phyloP scores from a whole-genome alignment of 805 yeast species.

The Nakazawaea wickerhamii region DNA sequence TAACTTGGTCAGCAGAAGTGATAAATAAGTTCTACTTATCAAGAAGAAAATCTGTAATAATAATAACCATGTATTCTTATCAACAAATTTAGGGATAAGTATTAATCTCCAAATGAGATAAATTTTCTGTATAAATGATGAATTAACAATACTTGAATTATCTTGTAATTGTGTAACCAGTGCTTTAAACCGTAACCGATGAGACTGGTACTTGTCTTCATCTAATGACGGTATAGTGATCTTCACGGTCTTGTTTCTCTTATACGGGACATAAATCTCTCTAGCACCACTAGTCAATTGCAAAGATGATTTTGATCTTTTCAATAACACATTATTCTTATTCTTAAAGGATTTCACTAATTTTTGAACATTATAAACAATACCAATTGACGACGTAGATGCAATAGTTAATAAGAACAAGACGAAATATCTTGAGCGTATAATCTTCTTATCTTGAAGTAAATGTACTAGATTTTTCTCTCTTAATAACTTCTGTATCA shows the following conservation, averaged over 20 bases:
- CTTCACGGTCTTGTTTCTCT: conserved; percentile 30
- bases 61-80: conserved; percentile 61
- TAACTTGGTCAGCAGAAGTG: conserved; percentile 76
- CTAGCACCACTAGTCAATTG: conserved; percentile 41
- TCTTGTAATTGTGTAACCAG: conserved; percentile 27
- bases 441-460: conserved; percentile 1
- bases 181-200: conserved; percentile 46
- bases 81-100: conserved; percentile 67
- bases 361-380: conserved; percentile 22
- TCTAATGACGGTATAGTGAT: conserved; percentile 43
- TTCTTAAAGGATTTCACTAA: conserved; percentile 15
- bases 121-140: conserved; percentile 68
- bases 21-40: conserved; percentile 79
- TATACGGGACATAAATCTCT: conserved; percentile 43
- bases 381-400: conserved; percentile 19
- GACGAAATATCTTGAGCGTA: conserved; percentile 14
- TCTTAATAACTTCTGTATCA: not conserved
- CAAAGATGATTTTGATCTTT: conserved; percentile 33
- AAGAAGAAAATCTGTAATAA: conserved; percentile 69
- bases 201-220: conserved; percentile 48
- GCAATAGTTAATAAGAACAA: conserved; percentile 25
- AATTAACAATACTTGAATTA: conserved; percentile 28
- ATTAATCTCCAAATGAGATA: conserved; percentile 68
- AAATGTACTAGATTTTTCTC: not conserved
- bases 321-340: conserved; percentile 8